phyloP scores from a whole-genome alignment of 108 stramenopile species.

The Craspedostauros australis region DNA sequence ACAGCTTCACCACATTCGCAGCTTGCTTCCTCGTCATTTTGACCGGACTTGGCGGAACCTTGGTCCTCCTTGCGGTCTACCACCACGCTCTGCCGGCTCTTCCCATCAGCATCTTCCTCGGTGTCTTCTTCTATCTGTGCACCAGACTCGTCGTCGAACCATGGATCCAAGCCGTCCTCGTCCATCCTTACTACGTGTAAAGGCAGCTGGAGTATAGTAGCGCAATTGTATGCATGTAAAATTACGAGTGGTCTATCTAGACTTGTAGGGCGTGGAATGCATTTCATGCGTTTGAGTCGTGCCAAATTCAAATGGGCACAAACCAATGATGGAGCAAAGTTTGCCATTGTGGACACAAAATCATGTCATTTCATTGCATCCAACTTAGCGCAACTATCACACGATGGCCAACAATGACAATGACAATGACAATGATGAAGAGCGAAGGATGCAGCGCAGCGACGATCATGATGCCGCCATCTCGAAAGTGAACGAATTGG shows the following conservation, averaged over 20 bases:
- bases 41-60: constrained; percentile 85
- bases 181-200: constrained; percentile 72
- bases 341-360: too few relatives aligned
- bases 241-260: too few relatives aligned
- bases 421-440: background rate
- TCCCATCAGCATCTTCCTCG: constrained; percentile 84
- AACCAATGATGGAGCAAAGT: too few relatives aligned
- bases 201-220: too few relatives aligned
- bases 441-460: background rate
- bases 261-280: too few relatives aligned
- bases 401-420: background rate
- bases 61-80: constrained; percentile 86
- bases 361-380: too few relatives aligned
- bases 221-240: too few relatives aligned
- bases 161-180: constrained; percentile 58
- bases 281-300: too few relatives aligned
- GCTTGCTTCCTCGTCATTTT: constrained; percentile 86
- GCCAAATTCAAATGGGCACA: too few relatives aligned
- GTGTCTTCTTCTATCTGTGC: constrained; percentile 70
- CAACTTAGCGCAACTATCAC: too few relatives aligned
- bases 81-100: constrained; percentile 90
- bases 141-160: constrained; percentile 68
- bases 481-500: constrained; percentile 15
- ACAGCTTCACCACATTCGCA: constrained; percentile 87
- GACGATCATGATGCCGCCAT: constrained; percentile 6